Evolutionary conservation across 768 basidiomycete species (phyloP).

Genomic region (Suillus variegatus): DNA sequence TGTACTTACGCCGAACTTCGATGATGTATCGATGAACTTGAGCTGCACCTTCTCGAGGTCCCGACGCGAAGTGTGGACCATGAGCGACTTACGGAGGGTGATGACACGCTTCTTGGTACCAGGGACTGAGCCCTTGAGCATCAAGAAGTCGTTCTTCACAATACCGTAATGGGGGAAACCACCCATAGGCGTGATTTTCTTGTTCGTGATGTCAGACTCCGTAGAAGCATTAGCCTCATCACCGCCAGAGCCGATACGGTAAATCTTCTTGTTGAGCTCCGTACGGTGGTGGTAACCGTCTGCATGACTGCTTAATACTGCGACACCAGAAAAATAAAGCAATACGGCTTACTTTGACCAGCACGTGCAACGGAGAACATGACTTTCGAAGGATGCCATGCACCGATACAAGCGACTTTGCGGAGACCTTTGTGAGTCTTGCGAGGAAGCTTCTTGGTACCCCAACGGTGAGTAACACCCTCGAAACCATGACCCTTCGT

Average conservation of each 20-base stretch:
- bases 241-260: constrained; percentile 82
- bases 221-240: constrained; percentile 89
- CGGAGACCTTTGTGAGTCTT: constrained; percentile 99
- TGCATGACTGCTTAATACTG: constrained; percentile 30
- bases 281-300: constrained; percentile 97
- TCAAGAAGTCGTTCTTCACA: constrained; percentile 97
- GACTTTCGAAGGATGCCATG: constrained; percentile 99
- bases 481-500: constrained; percentile 99
- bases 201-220: constrained; percentile 92
- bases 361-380: constrained; percentile 99
- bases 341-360: constrained; percentile 84
- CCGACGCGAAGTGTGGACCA: constrained; percentile 93
- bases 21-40: constrained; percentile 99
- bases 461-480: constrained; percentile 99
- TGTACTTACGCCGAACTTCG: constrained; percentile 87
- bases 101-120: constrained; percentile 98
- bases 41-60: constrained; percentile 97
- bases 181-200: constrained; percentile 94
- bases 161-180: constrained; percentile 99
- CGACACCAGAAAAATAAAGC: neutral
- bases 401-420: constrained; percentile 99
- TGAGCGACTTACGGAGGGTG: constrained; percentile 95
- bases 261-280: constrained; percentile 98
- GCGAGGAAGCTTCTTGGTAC: constrained; percentile 96
- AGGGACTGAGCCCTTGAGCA: constrained; percentile 94